Conservation (phyloP, 192 early-diverging fungal species). For the Entrophospora sp. region DNA sequence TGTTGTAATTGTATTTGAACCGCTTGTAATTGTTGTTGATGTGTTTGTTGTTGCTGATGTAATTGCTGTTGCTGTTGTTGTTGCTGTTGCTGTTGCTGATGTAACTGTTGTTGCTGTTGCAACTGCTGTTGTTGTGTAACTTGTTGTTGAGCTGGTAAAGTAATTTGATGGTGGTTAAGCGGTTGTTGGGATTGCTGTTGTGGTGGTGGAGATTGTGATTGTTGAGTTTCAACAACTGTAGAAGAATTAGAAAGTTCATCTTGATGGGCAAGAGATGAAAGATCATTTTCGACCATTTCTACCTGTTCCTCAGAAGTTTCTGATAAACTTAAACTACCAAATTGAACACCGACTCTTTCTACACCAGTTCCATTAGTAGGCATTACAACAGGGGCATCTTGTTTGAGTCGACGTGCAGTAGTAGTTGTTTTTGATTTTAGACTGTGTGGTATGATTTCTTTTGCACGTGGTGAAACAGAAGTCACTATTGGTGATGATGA, state of each 20-base stretch:
- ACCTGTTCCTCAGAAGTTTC: too few relatives aligned
- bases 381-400: constrained; percentile 88
- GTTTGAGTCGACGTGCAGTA: constrained; percentile 66
- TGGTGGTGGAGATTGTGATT: background rate
- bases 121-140: too few relatives aligned
- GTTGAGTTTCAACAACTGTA: background rate
- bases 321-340: too few relatives aligned
- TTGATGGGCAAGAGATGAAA: constrained; percentile 20
- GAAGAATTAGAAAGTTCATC: background rate
- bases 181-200: too few relatives aligned
- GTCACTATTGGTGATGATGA: constrained; percentile 26
- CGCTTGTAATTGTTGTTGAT: constrained; percentile 11
- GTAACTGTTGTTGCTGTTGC: constrained; percentile 54
- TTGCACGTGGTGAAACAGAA: constrained; percentile 32
- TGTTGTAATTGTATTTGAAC: constrained; percentile 3
- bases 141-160: too few relatives aligned
- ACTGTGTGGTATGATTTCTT: constrained; percentile 28
- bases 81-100: too few relatives aligned
- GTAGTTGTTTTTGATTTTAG: constrained; percentile 31
- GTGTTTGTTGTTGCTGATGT: too few relatives aligned
- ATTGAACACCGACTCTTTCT: too few relatives aligned
- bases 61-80: too few relatives aligned
- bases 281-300: too few relatives aligned
- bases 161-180: too few relatives aligned
- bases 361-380: constrained; percentile 51